phyloP scores from a whole-genome alignment of 202 grass and related monocot species.

The Hordeum pubiflorum region DNA sequence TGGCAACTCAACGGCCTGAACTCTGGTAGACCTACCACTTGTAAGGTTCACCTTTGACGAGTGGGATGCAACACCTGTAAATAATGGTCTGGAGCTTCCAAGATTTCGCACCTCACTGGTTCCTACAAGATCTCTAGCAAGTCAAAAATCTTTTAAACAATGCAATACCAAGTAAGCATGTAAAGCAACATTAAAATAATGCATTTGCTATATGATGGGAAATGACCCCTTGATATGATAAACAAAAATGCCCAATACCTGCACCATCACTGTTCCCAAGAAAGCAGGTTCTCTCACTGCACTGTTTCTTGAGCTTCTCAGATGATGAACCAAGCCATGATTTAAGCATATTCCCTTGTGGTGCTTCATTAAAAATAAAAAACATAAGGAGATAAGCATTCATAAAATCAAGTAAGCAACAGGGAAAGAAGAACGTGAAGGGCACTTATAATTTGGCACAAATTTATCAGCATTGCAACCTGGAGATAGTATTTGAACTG shows the following conservation, averaged over 20 bases:
- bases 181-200: neutral
- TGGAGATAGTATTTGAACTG: neutral
- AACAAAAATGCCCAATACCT: conserved; percentile 33
- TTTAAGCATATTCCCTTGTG: conserved; percentile 56
- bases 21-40: conserved; percentile 41
- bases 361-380: conserved; percentile 35
- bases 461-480: neutral
- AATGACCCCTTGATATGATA: neutral
- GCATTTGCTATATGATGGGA: neutral
- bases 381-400: conserved; percentile 2
- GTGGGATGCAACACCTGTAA: conserved; percentile 12
- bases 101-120: neutral
- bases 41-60: conserved; percentile 20
- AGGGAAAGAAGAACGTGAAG: conserved; percentile 2
- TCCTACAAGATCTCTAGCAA: conserved; percentile 28
- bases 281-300: conserved; percentile 23
- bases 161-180: conserved; percentile 3
- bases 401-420: neutral
- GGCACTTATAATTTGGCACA: neutral
- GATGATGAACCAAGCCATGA: conserved; percentile 63
- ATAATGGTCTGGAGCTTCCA: conserved; percentile 11
- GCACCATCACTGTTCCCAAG: conserved; percentile 28
- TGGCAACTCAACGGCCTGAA: conserved; percentile 43
- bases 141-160: neutral
- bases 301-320: conserved; percentile 36